These are phyloP conservation scores for Trapa bicornis DNA, from an alignment of 345 rosid genomes.

Conservation along the genomic window DNA sequence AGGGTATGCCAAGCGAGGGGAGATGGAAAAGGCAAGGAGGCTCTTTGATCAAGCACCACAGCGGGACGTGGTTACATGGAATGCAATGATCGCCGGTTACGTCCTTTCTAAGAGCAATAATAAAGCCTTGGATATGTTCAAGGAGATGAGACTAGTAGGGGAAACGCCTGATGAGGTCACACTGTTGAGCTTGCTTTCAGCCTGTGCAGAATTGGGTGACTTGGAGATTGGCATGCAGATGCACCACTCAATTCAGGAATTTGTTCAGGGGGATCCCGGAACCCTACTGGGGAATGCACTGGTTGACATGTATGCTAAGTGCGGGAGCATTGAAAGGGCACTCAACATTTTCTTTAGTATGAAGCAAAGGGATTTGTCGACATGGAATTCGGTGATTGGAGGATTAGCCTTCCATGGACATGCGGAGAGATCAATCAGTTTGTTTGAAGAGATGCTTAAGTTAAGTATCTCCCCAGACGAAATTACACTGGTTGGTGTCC, in stretches of 20 bases:
- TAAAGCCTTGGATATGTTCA: slow-evolving; percentile 24
- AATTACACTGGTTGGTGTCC: slow-evolving; percentile 24
- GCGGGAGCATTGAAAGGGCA: slow-evolving; percentile 30
- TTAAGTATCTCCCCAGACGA: slow-evolving; percentile 24
- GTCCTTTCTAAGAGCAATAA: slow-evolving; percentile 7
- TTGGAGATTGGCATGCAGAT: slow-evolving; percentile 12
- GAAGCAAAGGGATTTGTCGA: slow-evolving; percentile 13
- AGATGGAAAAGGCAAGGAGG: slow-evolving; percentile 10
- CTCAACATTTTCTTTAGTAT: slow-evolving; percentile 21
- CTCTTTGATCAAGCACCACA: slow-evolving; percentile 12
- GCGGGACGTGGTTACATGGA: slow-evolving; percentile 18
- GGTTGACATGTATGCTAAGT: slow-evolving; percentile 21
- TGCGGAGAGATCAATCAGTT: slow-evolving; percentile 24
- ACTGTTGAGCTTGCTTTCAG: slow-evolving; percentile 15
- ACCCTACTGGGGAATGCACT: slow-evolving; percentile 9
- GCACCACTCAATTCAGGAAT: slow-evolving; percentile 4
- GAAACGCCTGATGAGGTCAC: slow-evolving; percentile 14
- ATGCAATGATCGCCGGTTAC: slow-evolving; percentile 13
- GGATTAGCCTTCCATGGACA: slow-evolving; percentile 39
- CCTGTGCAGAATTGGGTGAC: slow-evolving; percentile 17
- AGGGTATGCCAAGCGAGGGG: slow-evolving; percentile 9
- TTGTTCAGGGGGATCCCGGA: slow-evolving; percentile 4
- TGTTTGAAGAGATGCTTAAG: slow-evolving; percentile 34
- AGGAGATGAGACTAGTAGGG: slow-evolving; percentile 10
- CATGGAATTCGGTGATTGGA: slow-evolving; percentile 36